A percentile compares a stretch with the other conserved stretches of the same genome.
Evolutionary conservation across 2,329 filamentous ascomycete species (phyloP).

Genomic region (Fusarium oxysporum): DNA sequence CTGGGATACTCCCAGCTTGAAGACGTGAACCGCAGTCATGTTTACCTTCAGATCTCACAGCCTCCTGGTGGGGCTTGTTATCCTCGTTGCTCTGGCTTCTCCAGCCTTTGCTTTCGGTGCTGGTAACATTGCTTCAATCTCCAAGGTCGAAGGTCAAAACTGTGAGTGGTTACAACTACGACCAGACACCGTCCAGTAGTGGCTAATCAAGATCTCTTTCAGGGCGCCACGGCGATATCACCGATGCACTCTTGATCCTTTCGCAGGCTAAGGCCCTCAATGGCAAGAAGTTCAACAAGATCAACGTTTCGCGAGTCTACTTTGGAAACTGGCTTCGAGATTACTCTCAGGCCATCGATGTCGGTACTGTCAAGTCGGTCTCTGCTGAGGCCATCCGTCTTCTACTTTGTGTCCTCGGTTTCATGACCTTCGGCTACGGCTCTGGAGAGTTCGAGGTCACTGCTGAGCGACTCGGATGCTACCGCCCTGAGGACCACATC

Average conservation of each 20-base stretch:
- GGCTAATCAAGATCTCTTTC: slow-evolving; percentile 18
- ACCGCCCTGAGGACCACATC: slow-evolving; percentile 80
- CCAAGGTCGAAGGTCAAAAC: slow-evolving; percentile 85
- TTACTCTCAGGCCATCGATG: slow-evolving; percentile 94
- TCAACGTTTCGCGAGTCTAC: slow-evolving; percentile 89
- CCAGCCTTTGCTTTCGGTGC: slow-evolving; percentile 85
- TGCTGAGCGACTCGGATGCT: slow-evolving; percentile 83
- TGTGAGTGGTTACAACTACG: slow-evolving; percentile 60
- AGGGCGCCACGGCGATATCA: slow-evolving; percentile 92
- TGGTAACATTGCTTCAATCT: slow-evolving; percentile 86
- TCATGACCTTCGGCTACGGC: slow-evolving; percentile 88
- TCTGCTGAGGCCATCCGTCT: slow-evolving; percentile 92
- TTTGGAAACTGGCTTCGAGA: slow-evolving; percentile 96
- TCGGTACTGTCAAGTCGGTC: slow-evolving; percentile 90
- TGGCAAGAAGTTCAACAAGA: slow-evolving; percentile 86
- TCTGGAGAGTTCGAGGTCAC: slow-evolving; percentile 89
- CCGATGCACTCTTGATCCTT: slow-evolving; percentile 85
- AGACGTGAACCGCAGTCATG: slow-evolving; percentile 54
- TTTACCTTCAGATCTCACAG: slow-evolving; percentile 60
- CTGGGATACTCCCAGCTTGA: slow-evolving; percentile 35
- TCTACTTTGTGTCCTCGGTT: slow-evolving; percentile 87
- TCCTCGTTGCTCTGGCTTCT: slow-evolving; percentile 74
- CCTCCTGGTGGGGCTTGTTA: slow-evolving; percentile 65
- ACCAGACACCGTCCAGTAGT: not conserved
- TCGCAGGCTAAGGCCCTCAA: slow-evolving; percentile 65